Conservation (phyloP, 805 yeast species). For the Lachancea sp. region DNA sequence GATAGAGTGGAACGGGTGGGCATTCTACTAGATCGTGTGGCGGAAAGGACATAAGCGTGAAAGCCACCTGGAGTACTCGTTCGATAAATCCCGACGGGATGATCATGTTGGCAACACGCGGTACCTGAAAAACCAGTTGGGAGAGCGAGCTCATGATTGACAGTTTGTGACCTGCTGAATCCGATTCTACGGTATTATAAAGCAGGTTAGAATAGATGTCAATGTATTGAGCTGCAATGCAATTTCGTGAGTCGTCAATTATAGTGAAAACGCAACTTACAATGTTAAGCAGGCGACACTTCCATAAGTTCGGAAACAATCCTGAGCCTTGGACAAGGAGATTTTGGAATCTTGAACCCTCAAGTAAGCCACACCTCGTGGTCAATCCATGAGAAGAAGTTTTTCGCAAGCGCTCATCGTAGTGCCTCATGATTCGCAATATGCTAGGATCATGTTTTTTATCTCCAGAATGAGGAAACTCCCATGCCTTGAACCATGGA, state of each 20-base stretch:
- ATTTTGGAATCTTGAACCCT: constrained; percentile 39
- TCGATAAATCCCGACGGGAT: constrained; percentile 26
- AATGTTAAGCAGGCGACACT: constrained; percentile 18
- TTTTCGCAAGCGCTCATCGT: constrained; percentile 19
- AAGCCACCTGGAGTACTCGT: constrained; percentile 25
- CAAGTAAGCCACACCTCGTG: constrained; percentile 24
- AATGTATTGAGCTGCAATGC: constrained; percentile 58
- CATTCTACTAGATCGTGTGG: constrained; percentile 21
- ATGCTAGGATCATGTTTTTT: constrained; percentile 8
- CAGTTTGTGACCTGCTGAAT: constrained; percentile 18
- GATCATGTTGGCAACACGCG: constrained; percentile 24
- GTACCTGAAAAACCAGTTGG: constrained; percentile 29
- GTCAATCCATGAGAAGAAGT: constrained; percentile 12
- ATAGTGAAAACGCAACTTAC: constrained; percentile 21
- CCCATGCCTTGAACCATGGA: constrained; percentile 28
- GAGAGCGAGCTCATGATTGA: constrained; percentile 25
- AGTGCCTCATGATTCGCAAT: constrained; percentile 15
- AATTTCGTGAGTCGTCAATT: constrained; percentile 46
- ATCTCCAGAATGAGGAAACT: constrained; percentile 16
- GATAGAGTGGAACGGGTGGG: constrained; percentile 22
- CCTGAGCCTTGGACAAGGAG: constrained; percentile 24
- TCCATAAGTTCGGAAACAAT: constrained; percentile 17
- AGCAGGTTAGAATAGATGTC: constrained; percentile 63
- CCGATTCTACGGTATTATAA: constrained; percentile 25
- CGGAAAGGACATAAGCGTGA: constrained; percentile 26